These are phyloP conservation scores for Thraustochytrium sp. DNA, from an alignment of 352 stramenopile genomes.

Conservation along the genomic window DNA sequence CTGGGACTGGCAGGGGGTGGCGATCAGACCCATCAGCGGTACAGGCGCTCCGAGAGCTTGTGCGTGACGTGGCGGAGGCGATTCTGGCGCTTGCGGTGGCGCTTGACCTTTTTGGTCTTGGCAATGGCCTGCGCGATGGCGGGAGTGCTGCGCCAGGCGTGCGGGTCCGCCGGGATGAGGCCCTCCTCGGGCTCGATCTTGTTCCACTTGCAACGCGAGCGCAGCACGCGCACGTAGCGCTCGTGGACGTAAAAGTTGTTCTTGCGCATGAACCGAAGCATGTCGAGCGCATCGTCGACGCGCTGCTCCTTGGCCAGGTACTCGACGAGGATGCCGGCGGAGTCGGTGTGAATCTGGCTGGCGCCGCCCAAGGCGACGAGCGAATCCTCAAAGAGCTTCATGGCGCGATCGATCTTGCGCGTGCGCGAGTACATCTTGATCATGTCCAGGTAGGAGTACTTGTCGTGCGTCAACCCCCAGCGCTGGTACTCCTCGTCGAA, in stretches of 20 bases:
- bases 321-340: background rate
- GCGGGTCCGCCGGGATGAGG: background rate
- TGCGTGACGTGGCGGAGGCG: background rate
- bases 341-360: background rate
- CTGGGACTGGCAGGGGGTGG: too few relatives aligned
- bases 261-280: background rate
- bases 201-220: background rate
- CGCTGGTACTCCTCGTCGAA: background rate
- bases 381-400: background rate
- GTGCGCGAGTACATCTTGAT: background rate
- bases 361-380: background rate
- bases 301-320: background rate
- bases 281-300: background rate
- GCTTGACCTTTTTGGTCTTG: background rate
- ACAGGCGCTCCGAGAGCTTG: background rate
- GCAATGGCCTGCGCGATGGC: background rate
- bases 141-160: background rate
- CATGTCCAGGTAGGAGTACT: slow-evolving; percentile 9
- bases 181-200: background rate
- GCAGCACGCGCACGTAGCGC: background rate
- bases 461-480: background rate
- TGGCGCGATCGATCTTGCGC: background rate
- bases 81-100: background rate
- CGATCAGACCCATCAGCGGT: too few relatives aligned
- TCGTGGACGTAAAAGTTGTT: background rate